Percentiles rank a stretch among this genome's conserved stretches.
These are phyloP conservation scores for Coniochaeta pulveracea DNA, from an alignment of 2,329 filamentous ascomycete species.

Conservation along the genomic window DNA sequence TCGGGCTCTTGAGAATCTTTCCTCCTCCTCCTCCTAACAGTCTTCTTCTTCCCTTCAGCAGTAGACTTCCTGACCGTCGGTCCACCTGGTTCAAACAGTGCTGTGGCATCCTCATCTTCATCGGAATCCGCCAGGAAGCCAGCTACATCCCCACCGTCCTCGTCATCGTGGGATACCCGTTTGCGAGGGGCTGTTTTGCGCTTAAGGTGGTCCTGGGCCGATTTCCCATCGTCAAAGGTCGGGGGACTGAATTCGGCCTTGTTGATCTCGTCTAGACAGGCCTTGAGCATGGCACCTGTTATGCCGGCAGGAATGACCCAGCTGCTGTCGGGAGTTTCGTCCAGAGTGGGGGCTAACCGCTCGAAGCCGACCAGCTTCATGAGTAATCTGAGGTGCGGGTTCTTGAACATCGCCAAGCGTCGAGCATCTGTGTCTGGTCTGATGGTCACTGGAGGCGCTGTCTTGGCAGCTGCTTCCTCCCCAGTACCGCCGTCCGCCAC, in stretches of 20 bases:
- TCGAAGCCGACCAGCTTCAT: slow-evolving; percentile 67
- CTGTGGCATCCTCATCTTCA: slow-evolving; percentile 33
- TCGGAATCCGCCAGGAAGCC: too few relatives aligned
- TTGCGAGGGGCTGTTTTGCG: slow-evolving; percentile 49
- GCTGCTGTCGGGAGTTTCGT: slow-evolving; percentile 62
- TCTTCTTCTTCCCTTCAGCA: slow-evolving; percentile 48
- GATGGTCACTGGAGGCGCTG: slow-evolving; percentile 37
- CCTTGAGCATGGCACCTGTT: slow-evolving; percentile 52
- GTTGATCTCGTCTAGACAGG: slow-evolving; percentile 61
- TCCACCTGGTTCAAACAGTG: slow-evolving; percentile 59
- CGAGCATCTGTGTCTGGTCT: slow-evolving; percentile 54
- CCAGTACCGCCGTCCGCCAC: slow-evolving; percentile 20
- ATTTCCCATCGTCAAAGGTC: slow-evolving; percentile 61
- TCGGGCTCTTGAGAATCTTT: slow-evolving; percentile 28
- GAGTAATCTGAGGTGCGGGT: slow-evolving; percentile 75
- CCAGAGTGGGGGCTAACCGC: slow-evolving; percentile 36
- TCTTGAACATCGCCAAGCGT: slow-evolving; percentile 73
- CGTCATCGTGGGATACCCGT: slow-evolving; percentile 58
- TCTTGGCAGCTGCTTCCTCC: slow-evolving; percentile 19
- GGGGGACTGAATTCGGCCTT: slow-evolving; percentile 71
- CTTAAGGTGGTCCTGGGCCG: slow-evolving; percentile 69
- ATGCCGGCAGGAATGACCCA: slow-evolving; percentile 68
- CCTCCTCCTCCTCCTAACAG: slow-evolving; percentile 40
- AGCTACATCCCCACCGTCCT: slow-evolving; percentile 49
- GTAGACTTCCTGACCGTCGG: slow-evolving; percentile 45